Percentiles rank a stretch among this genome's conserved stretches.
phyloP scores from a whole-genome alignment of 176 grass and related monocot genomes.

The Zea mays region DNA sequence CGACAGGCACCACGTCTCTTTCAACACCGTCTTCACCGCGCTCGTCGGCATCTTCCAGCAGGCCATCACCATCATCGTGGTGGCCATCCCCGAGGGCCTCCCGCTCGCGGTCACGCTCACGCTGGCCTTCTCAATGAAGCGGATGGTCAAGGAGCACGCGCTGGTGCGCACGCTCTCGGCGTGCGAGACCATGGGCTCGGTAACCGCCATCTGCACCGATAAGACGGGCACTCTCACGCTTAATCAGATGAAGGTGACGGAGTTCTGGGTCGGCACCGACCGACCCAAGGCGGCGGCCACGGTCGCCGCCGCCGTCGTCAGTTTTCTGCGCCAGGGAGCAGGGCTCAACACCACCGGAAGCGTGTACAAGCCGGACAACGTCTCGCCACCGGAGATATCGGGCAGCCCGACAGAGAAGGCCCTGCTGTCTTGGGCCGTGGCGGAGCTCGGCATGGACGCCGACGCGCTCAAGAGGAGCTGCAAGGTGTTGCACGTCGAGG shows the following conservation, averaged over 20 bases:
- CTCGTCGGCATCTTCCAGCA: conserved; percentile 76
- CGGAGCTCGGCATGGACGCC: conserved; percentile 54
- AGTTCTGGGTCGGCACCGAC: conserved; percentile 70
- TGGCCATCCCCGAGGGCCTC: conserved; percentile 82
- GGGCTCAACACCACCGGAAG: conserved; percentile 81
- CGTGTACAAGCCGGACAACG: conserved; percentile 49
- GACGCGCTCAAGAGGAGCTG: conserved; percentile 38
- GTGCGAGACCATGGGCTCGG: conserved; percentile 91
- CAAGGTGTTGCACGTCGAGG: conserved; percentile 70
- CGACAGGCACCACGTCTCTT: conserved; percentile 35
- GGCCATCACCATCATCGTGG: conserved; percentile 87
- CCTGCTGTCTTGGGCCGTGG: conserved; percentile 73
- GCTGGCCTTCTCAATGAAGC: conserved; percentile 90
- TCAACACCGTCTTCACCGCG: conserved; percentile 47
- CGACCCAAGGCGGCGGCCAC: neutral
- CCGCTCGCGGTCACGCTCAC: conserved; percentile 87
- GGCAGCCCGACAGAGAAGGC: conserved; percentile 97
- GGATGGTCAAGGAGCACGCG: conserved; percentile 91
- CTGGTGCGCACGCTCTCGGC: conserved; percentile 79
- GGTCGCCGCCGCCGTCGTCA: neutral
- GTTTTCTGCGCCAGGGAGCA: conserved; percentile 51
- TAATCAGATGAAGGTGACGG: conserved; percentile 74
- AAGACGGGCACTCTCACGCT: conserved; percentile 89
- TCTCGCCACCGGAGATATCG: conserved; percentile 53
- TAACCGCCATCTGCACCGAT: conserved; percentile 85